Evolutionary conservation across 768 basidiomycete species (phyloP), one percentile per base, ranked within the genome.

Genomic region (Tricholoma hemisulphureum): DNA sequence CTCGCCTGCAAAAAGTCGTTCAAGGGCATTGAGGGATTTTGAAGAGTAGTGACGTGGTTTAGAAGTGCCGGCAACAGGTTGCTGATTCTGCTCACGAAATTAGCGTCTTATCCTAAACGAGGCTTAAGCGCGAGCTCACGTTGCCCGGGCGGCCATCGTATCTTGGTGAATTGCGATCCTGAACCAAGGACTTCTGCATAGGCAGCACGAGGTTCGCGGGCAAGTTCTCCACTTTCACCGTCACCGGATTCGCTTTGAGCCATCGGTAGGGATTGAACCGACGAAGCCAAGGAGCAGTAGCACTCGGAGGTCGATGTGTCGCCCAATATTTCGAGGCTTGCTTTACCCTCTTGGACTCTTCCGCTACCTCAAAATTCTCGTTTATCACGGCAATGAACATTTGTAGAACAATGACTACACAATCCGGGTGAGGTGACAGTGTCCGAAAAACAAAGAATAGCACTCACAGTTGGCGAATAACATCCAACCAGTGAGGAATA

Each of bases 341-440:
- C 60, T 88, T 81, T 14, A 82, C 81, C 53, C 88, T 85, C 76
- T 98, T 98, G 24, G 86, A 82, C 67, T 95, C 93, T 66, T 98
- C 96, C 0, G 93, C 93, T 5, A 97, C 85, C 21, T 87, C 80
- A 65, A 98, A 98, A 71, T 95, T 96, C 77, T 95, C 94, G 66
- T 95, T 92, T 78, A 97, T 94, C 45, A 96, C 94, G 31, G 96
- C 96, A 65, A 98, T 92, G 76, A 98, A 97, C 87, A 98, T 89
- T 68, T 96, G 94, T 50, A 96, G 70, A 8, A 96, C 80, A 65
- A 96, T 92, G 77, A 93, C 95, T 95, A 53, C 6, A 53, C 7
- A 37, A 18, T 26, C 18, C 8, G 45, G 49, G 49, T 57, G 24
- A 64, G 49, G 16, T 32, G 24, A 26, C 29, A 32, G 6, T 6